These are phyloP conservation scores for Saccharomycopsis synnaedendra DNA, from an alignment of 805 yeast species.

Conservation along the genomic window DNA sequence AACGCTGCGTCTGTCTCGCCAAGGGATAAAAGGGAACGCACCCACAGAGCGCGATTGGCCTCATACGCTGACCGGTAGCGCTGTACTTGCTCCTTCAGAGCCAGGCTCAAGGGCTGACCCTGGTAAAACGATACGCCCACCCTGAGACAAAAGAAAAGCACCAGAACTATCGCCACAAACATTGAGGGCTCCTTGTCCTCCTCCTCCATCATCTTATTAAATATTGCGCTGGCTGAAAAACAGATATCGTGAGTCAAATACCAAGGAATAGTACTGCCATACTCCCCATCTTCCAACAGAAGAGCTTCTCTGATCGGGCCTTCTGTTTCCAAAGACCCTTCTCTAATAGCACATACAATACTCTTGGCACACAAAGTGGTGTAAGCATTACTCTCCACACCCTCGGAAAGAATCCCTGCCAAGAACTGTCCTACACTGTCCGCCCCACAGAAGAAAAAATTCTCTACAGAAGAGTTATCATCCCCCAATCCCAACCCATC, in stretches of 20 bases:
- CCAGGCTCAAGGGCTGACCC: conserved; percentile 14
- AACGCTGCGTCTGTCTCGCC: conserved; percentile 44
- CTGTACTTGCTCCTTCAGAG: conserved; percentile 18
- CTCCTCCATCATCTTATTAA: not conserved
- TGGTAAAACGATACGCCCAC: conserved; percentile 26
- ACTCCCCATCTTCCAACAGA: conserved; percentile 3
- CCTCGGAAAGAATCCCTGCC: not conserved
- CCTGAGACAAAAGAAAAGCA: conserved; percentile 29
- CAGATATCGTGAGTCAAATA: conserved; percentile 7
- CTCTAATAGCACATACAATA: conserved; percentile 3
- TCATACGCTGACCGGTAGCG: conserved; percentile 18
- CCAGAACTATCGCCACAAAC: conserved; percentile 26
- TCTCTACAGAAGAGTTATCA: conserved; percentile 1
- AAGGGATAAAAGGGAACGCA: conserved; percentile 39
- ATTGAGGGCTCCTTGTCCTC: too few relatives aligned
- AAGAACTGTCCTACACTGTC: conserved; percentile 6
- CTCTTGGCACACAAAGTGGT: too few relatives aligned
- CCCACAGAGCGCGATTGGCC: conserved; percentile 41
- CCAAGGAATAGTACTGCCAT: conserved; percentile 7
- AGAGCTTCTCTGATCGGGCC: conserved; percentile 4
- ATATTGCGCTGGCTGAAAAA: conserved; percentile 7
- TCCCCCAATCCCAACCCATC: not conserved
- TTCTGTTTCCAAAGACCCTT: conserved; percentile 13
- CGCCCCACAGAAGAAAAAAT: conserved; percentile 11
- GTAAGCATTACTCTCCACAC: too few relatives aligned